phyloP scores from a whole-genome alignment of 2,329 filamentous ascomycete genomes.

The Microsporum audouinii region DNA sequence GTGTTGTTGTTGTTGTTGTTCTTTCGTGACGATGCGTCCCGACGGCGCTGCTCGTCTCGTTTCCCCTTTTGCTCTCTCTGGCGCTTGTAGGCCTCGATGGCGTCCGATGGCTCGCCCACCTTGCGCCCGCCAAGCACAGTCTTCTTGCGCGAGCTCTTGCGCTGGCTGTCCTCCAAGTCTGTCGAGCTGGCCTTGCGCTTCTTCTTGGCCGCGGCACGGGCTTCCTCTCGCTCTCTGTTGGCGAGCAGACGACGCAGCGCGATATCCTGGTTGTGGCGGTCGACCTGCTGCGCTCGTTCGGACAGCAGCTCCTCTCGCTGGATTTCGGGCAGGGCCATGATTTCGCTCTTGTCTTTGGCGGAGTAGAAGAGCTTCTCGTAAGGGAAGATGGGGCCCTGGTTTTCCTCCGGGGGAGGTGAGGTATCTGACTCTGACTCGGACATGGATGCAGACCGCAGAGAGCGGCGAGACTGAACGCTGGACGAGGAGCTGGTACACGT shows the following conservation, averaged over 20 bases:
- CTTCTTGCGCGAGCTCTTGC: constrained; percentile 62
- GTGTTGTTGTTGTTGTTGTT: constrained; percentile 40
- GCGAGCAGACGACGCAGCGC: constrained; percentile 68
- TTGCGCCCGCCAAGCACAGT: constrained; percentile 55
- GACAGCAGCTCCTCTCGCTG: constrained; percentile 83
- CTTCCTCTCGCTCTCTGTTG: constrained; percentile 52
- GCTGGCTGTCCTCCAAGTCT: constrained; percentile 64
- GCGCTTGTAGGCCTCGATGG: constrained; percentile 59
- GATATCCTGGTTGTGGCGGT: constrained; percentile 69
- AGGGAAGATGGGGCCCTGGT: constrained; percentile 53
- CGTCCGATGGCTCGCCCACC: constrained; percentile 56
- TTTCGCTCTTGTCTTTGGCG: constrained; percentile 60
- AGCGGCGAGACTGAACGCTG: constrained; percentile 50
- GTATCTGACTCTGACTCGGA: constrained; percentile 71
- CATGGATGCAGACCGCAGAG: constrained; percentile 74
- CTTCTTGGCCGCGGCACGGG: constrained; percentile 40
- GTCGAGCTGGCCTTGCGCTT: constrained; percentile 61
- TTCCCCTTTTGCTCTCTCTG: constrained; percentile 49
- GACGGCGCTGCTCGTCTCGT: constrained; percentile 37
- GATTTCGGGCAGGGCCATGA: constrained; percentile 79
- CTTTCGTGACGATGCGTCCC: constrained; percentile 27
- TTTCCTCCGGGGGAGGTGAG: constrained; percentile 34
- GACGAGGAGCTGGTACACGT: constrained; percentile 42
- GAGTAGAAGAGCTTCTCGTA: constrained; percentile 77
- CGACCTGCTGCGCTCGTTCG: constrained; percentile 71